Conservation (phyloP, 306 rosid species). For the Gillenia trifoliata region DNA sequence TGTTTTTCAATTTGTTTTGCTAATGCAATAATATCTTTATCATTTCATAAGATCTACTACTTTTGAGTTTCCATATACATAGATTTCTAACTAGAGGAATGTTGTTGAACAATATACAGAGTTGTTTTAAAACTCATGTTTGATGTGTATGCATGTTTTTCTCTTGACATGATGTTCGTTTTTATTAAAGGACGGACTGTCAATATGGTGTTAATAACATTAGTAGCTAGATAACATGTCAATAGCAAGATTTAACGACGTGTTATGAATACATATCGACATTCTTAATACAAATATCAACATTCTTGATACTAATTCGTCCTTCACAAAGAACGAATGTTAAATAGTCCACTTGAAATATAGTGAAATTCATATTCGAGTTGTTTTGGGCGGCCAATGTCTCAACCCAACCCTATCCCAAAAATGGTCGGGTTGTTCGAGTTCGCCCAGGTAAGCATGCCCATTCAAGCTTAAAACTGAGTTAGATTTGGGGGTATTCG, state of each 20-base stretch:
- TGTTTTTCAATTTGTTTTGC: not conserved
- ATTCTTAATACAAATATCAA: too few relatives aligned
- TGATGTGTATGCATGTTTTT: too few relatives aligned
- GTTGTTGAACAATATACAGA: too few relatives aligned
- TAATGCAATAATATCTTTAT: not conserved
- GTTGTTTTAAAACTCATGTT: too few relatives aligned
- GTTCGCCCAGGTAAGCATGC: too few relatives aligned
- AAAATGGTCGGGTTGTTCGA: too few relatives aligned
- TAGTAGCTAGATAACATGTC: not conserved
- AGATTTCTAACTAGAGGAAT: too few relatives aligned
- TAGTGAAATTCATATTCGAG: not conserved
- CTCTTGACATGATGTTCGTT: fast-evolving
- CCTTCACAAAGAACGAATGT: not conserved
- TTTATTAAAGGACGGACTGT: too few relatives aligned
- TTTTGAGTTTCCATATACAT: not conserved
- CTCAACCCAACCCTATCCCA: not conserved
- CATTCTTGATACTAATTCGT: not conserved
- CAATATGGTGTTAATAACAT: too few relatives aligned
- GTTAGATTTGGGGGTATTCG: too few relatives aligned
- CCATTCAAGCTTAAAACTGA: too few relatives aligned
- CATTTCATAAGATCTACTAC: not conserved
- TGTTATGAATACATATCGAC: not conserved
- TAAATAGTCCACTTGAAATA: not conserved
- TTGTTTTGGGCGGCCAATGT: not conserved
- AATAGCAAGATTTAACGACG: too few relatives aligned